Evolutionary conservation across 495 filamentous ascomycete species (phyloP).

Genomic region (Hypoxylon crocopeplum): DNA sequence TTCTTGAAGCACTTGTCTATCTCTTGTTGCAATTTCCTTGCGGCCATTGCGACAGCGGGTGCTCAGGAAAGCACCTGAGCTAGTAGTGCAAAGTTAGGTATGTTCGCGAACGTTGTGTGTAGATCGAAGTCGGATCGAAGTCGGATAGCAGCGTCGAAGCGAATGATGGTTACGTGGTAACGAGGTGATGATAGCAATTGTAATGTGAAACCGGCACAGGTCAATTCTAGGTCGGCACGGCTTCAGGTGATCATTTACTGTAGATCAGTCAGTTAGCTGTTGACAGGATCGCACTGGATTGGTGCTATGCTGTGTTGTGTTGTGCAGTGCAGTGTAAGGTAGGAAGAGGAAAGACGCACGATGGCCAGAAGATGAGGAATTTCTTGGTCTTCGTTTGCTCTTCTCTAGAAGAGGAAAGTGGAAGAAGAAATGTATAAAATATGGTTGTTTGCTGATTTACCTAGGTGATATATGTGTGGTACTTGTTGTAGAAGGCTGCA

Average conservation of each 20-base stretch:
- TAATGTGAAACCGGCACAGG: slow-evolving; percentile 7
- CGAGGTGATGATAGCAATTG: neutral
- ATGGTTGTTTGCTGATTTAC: slow-evolving; percentile 30
- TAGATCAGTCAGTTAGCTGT: neutral
- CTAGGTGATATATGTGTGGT: slow-evolving; percentile 18
- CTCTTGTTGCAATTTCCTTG: slow-evolving; percentile 93
- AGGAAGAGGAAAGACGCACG: too few relatives aligned
- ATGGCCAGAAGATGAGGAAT: too few relatives aligned
- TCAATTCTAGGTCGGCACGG: slow-evolving; percentile 8
- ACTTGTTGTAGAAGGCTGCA: slow-evolving; percentile 21
- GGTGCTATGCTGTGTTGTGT: too few relatives aligned
- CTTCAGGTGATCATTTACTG: slow-evolving; percentile 8
- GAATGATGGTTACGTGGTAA: slow-evolving; percentile 2
- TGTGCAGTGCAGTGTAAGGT: too few relatives aligned
- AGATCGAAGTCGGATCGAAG: neutral
- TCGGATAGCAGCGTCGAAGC: too few relatives aligned
- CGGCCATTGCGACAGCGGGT: slow-evolving; percentile 70
- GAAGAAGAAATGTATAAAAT: slow-evolving; percentile 21
- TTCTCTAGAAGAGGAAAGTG: neutral
- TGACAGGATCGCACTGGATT: too few relatives aligned
- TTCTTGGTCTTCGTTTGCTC: slow-evolving; percentile 17
- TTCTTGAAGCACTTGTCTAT: slow-evolving; percentile 99
- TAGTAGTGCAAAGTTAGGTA: neutral
- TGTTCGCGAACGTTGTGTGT: slow-evolving; percentile 4
- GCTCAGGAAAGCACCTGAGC: slow-evolving; percentile 22